Base-by-base conservation (phyloP, 2,329 filamentous ascomycete genomes). In the Fusarium lateritium region DNA sequence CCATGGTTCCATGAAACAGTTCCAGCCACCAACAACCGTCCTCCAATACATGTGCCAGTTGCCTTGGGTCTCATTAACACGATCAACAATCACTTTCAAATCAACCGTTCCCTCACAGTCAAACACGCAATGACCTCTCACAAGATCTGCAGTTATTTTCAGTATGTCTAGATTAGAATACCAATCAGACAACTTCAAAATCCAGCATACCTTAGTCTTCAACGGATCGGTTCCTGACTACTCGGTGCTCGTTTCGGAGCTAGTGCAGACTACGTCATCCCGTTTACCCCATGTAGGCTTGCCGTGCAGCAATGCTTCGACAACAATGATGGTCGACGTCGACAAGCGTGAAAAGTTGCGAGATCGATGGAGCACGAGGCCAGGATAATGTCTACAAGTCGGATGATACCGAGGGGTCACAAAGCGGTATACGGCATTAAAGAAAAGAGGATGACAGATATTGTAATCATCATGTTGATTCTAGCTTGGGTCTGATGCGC, bases 181-280 rank as follows among this genome's bases (percentile, higher is more conserved):
- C 28, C 21, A 47, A 47, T 13, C 59, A 49, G 17, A 34, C 34
- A 46, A n/a, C 8, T 21, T 21, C 34, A 46, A 42, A 36, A 11
- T 42, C 31, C 11, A 53, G 17, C 28, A 22, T 24, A n/a, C n/a
- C n/a, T n/a, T n/a, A 19, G 50, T 26, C 40, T 24, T 40, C 21
- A 24, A 22, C 31, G 17, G 31, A 19, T 28, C 6, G 40, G 40
- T 45, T 36, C 40, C 22, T 34, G 40, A 24, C 17, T 36, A 54
- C 13, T 19, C 31, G n/a, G 33, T 42, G n/a, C 34, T 24, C 34
- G 17, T 14, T 31, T 38, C 22, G 47, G 36, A 59, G 52, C 52
- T 67, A 64, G 28, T 17, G 57, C 52, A 59, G 21, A 39, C 58
- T 67, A 67, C 57, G 65, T 67, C 65, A 67, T 68, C 58, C 64